phyloP scores from a whole-genome alignment of 2,329 filamentous ascomycete genomes.

The Clonostachys rosea region DNA sequence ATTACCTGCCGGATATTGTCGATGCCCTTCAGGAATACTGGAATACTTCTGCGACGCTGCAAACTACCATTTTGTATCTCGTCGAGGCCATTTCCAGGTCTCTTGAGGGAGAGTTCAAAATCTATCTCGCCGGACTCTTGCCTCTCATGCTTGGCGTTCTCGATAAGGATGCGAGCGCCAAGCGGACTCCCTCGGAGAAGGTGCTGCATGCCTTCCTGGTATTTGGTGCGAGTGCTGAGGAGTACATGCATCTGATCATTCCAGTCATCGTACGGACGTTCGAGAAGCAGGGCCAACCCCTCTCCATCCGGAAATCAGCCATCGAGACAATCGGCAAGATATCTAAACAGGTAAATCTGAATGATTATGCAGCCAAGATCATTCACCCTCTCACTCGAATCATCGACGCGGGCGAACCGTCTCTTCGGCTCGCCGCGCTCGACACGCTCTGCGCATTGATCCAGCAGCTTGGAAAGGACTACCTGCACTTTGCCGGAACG shows the following conservation, averaged over 20 bases:
- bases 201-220: constrained; percentile 94
- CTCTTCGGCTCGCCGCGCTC: constrained; percentile 74
- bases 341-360: constrained; percentile 93
- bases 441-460: constrained; percentile 95
- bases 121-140: constrained; percentile 83
- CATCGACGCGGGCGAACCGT: constrained; percentile 66
- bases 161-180: constrained; percentile 74
- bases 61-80: constrained; percentile 85
- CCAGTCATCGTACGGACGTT: constrained; percentile 93
- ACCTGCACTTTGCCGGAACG: constrained; percentile 87
- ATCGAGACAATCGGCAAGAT: constrained; percentile 95
- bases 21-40: constrained; percentile 86
- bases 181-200: constrained; percentile 79
- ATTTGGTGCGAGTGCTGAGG: constrained; percentile 91
- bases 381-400: constrained; percentile 89
- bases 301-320: constrained; percentile 75
- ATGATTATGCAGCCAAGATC: constrained; percentile 93
- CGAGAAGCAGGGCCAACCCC: constrained; percentile 79
- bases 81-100: constrained; percentile 93
- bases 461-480: constrained; percentile 93
- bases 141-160: constrained; percentile 93
- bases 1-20: constrained; percentile 83
- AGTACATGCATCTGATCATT: constrained; percentile 99
- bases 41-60: constrained; percentile 73
- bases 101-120: constrained; percentile 95